Evolutionary conservation across 2,329 filamentous ascomycete genomes (phyloP), one percentile per base, ranked within the genome.

Genomic region (Fusarium nanum): DNA sequence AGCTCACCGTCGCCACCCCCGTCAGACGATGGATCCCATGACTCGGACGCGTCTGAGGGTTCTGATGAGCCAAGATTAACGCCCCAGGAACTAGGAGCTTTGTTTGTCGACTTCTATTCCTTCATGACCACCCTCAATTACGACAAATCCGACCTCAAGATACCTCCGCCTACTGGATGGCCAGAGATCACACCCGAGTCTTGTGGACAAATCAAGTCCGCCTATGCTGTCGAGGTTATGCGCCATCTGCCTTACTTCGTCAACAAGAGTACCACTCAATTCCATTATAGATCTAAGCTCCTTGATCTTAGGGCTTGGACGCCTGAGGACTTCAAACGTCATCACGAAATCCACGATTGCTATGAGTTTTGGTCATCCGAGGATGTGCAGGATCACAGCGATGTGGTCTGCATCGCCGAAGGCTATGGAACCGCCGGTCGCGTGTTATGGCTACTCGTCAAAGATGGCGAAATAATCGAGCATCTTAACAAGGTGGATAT

Each of bases 171-270:
- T 5, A 41, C 41, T 2, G 57, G 57, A 14, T 60, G 41, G 32
- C 11, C 57, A 47, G 7, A n/a, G 10, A 18, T 60, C n/a, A 47
- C 57, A 13, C 20, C 22, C 4, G 18, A 41, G 30, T 32, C 14
- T 32, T 32, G 30, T 32, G 30, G 14, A 16, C 3, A 32, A 16
- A 8, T 32, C 30, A 32, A 56, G 5, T 60, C 57, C 2, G 30
- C 41, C 50, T 47, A 57, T 40, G 12, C 50, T 41, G 25, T 57
- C 5, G 25, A 60, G 34, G 57, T 57, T 14, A 25, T 47, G 1
- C 57, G 50, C 9, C 32, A 60, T 20, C 32, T 60, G 14, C 50
- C 57, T 4, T 57, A 57, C 47, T 45, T 59, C 8, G 13, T 40
- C 2, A 20, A 27, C 27, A 42, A 32, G 30, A 5, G 30, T 32